Percentiles rank a stretch among this genome's conserved stretches.
Conservation (phyloP, 1,284 basidiomycete species). For the Cryptococcus sp. region DNA sequence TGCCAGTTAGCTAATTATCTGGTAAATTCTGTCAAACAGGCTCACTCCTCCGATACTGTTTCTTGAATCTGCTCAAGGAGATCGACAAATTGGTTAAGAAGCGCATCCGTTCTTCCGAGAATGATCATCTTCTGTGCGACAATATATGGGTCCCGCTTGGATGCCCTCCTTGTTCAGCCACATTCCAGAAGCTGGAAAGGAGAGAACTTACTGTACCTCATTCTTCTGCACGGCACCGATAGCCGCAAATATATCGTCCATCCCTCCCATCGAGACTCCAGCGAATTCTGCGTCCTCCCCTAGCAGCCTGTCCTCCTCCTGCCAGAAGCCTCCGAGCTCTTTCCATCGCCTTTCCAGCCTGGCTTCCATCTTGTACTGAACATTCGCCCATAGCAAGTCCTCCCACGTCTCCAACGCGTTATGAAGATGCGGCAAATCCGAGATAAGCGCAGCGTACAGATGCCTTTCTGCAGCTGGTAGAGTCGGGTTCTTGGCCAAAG, state of each 20-base stretch:
- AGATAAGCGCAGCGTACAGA: constrained; percentile 81
- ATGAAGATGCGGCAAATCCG: constrained; percentile 70
- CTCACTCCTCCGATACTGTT: constrained; percentile 60
- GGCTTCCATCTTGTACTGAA: constrained; percentile 76
- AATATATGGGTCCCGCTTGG: constrained; percentile 70
- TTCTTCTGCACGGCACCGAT: constrained; percentile 33
- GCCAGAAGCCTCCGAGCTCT: constrained; percentile 48
- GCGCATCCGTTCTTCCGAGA: constrained; percentile 62
- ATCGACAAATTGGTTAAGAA: constrained; percentile 69
- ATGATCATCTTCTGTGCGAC: constrained; percentile 73
- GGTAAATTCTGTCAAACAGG: constrained; percentile 7
- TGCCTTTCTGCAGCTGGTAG: constrained; percentile 72
- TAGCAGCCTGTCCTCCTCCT: constrained; percentile 29
- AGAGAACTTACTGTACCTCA: constrained; percentile 35
- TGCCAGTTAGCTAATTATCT: constrained; percentile 4
- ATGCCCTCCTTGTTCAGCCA: constrained; percentile 51
- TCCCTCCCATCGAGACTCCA: constrained; percentile 25
- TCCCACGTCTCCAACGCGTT: constrained; percentile 85
- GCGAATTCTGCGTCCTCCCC: constrained; percentile 32
- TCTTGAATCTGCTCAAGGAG: constrained; percentile 51
- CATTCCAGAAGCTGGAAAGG: neutral
- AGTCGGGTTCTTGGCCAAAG: constrained; percentile 65
- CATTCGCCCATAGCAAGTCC: constrained; percentile 89
- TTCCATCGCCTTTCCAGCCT: constrained; percentile 41
- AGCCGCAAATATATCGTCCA: constrained; percentile 44